Evolutionary conservation across 371 early-diverging fungal genomes (phyloP).

Genomic region (Chytridium lagenaria): DNA sequence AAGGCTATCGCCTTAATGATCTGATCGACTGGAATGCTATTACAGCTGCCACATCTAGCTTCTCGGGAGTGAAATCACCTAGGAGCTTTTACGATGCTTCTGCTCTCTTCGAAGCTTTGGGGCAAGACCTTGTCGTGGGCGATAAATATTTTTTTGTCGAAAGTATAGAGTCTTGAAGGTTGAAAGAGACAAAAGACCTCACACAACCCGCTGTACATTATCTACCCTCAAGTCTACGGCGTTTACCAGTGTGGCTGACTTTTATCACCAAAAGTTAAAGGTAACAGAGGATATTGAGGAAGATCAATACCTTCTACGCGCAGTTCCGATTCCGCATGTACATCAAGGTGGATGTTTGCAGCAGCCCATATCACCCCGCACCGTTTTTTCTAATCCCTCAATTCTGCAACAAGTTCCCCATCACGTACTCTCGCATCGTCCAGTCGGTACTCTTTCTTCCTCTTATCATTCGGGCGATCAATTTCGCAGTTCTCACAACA

Average conservation of each 20-base stretch:
- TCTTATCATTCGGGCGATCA: background rate
- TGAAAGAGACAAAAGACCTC: background rate
- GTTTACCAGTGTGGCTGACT: background rate
- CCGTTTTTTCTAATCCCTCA: background rate
- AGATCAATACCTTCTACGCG: background rate
- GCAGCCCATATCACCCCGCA: background rate
- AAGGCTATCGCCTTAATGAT: background rate
- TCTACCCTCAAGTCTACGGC: background rate
- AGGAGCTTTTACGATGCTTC: background rate
- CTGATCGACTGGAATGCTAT: background rate
- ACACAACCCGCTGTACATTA: background rate
- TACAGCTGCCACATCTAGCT: background rate
- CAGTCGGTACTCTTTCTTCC: background rate
- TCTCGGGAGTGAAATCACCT: background rate
- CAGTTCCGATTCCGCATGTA: background rate
- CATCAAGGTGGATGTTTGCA: background rate
- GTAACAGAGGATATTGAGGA: background rate
- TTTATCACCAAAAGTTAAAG: too few relatives aligned
- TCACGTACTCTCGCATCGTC: background rate
- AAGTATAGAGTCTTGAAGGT: background rate
- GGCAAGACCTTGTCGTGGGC: background rate
- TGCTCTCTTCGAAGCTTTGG: background rate
- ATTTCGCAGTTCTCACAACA: background rate
- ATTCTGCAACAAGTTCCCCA: background rate
- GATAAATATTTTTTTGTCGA: background rate